These are phyloP conservation scores for Didymella lethalis DNA, from an alignment of 2,329 filamentous ascomycete genomes.

Conservation along the genomic window DNA sequence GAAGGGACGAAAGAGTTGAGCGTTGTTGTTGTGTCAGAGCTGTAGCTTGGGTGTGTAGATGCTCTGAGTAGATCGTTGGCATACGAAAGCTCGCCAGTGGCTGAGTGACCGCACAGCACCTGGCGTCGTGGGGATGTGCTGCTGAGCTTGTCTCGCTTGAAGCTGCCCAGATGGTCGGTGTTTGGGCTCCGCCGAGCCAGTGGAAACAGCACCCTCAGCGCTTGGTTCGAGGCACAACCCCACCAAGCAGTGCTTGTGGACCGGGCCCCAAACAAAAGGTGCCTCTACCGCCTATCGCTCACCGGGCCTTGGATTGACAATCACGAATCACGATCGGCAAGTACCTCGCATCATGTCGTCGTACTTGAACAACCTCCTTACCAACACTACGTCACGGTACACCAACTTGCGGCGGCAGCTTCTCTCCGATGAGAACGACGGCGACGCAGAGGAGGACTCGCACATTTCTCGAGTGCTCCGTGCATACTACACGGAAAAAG, in stretches of 20 bases:
- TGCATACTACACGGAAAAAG: slow-evolving; percentile 91
- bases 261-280: slow-evolving; percentile 8
- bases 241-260: slow-evolving; percentile 11
- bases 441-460: slow-evolving; percentile 79
- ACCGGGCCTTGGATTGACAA: neutral
- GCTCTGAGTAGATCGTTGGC: no score
- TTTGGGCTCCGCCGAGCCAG: slow-evolving; percentile 13
- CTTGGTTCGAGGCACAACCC: slow-evolving; percentile 11
- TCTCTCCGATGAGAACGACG: slow-evolving; percentile 66
- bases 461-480: slow-evolving; percentile 94
- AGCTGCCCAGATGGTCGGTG: slow-evolving; percentile 7
- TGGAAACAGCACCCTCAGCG: slow-evolving; percentile 19
- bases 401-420: slow-evolving; percentile 69
- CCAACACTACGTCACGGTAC: slow-evolving; percentile 64
- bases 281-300: slow-evolving; percentile 2
- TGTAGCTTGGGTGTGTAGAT: neutral
- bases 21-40: neutral
- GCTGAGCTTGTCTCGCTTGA: slow-evolving; percentile 18
- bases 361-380: slow-evolving; percentile 79
- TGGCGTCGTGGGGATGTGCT: neutral
- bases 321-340: neutral
- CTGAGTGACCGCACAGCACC: neutral
- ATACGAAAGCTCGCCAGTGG: neutral
- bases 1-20: neutral
- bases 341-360: slow-evolving; percentile 59